These are phyloP conservation scores for Alectoria sarmentosa DNA, from an alignment of 495 filamentous ascomycete species.

Conservation along the genomic window DNA sequence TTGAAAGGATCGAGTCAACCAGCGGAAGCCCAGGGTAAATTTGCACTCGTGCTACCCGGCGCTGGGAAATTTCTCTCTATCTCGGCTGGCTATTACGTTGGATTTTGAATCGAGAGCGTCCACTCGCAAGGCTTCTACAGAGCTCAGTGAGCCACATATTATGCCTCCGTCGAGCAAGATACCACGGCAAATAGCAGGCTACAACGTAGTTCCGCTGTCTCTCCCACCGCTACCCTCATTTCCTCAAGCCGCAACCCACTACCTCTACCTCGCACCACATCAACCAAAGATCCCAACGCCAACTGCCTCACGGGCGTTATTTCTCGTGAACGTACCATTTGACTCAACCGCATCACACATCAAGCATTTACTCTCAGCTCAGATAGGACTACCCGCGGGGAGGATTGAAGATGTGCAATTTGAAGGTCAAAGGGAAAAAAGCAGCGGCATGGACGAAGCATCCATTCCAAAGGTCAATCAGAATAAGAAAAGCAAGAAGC, in stretches of 20 bases:
- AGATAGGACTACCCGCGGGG: conserved; percentile 56
- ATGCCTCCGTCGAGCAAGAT: conserved; percentile 14
- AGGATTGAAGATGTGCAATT: conserved; percentile 72
- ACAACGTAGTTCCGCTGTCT: conserved; percentile 44
- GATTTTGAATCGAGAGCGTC: background rate
- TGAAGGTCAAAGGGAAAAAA: conserved; percentile 42
- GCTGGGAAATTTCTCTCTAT: conserved; percentile 1
- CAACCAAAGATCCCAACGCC: conserved; percentile 66
- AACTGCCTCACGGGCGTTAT: conserved; percentile 68
- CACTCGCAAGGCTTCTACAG: background rate
- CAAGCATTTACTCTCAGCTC: conserved; percentile 59
- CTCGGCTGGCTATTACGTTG: background rate
- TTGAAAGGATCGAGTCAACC: conserved; percentile 70
- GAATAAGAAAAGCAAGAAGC: conserved; percentile 54
- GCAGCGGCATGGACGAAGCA: conserved; percentile 7
- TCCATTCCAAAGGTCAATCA: conserved; percentile 29
- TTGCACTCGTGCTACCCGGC: conserved; percentile 11
- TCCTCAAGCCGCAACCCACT: conserved; percentile 59
- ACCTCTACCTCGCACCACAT: conserved; percentile 80
- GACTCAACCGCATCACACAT: conserved; percentile 75
- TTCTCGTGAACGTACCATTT: conserved; percentile 79
- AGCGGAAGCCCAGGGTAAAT: conserved; percentile 47
- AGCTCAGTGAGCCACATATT: background rate
- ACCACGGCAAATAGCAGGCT: conserved; percentile 39
- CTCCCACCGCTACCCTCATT: conserved; percentile 56